Evolutionary conservation across 345 rosid species (phyloP), one percentile per base, ranked within the genome.

Genomic region (Aquilaria yunnanensis): DNA sequence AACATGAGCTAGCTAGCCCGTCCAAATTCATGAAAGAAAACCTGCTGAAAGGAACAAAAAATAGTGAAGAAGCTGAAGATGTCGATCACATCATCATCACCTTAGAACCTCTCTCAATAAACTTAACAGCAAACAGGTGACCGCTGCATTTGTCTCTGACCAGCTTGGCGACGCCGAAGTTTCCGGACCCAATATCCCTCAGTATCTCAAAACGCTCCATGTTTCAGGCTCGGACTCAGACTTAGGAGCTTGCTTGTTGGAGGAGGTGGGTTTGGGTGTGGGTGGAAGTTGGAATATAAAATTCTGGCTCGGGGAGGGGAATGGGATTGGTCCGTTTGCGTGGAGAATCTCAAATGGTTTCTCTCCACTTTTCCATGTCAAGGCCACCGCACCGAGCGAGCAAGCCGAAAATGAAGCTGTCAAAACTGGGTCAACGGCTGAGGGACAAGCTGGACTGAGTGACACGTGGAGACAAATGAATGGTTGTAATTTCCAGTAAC

Each of bases 131-230:
- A 65, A 74, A 85, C 47, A 83, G 81, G 68, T 86, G 75, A 30
- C 81, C 81, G 14, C 71, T 84, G 64, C 81, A 62, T 70, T 71
- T 85, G 55, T 89, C 95, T 63, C 75, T 83, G 1, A 82, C 90
- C 41, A 92, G 78, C 80, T 83, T 92, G 0, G 98, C 96, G 65
- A 88, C 97, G 54, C 96, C 94, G 59, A 91, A 91, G 72, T 91
- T 91, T 16, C 97, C 96, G 7, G 94, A 85, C 51, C 96, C 98
- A 54, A 92, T 88, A 82, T 86, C 90, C 73, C 80, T 85, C 66
- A 84, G 55, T 62, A 80, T 71, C 79, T 91, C 97, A 70, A 81
- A 91, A 54, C 88, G 81, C 70, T 91, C 97, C 96, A 88, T 32
- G 32, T 37, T 4, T 11, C 8, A 33, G 13, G 51, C 2, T 49